phyloP scores from a whole-genome alignment of 2,329 filamentous ascomycete species.

The Arthroderma uncinatum region DNA sequence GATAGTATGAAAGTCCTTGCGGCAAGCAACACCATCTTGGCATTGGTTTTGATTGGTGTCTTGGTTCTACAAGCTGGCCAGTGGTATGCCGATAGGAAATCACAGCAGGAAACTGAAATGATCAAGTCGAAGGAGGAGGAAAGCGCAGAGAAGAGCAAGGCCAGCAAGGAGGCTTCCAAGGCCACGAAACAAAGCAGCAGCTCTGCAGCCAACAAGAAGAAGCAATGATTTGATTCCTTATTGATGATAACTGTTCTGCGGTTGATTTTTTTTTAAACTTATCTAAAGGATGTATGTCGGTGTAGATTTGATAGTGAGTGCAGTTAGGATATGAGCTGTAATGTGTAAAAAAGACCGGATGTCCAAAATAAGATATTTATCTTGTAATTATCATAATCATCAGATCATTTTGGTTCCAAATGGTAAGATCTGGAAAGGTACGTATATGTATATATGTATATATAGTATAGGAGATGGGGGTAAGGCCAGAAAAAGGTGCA shows the following conservation, averaged over 20 bases:
- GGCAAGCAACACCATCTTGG: constrained; percentile 92
- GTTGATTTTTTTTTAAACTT: background rate
- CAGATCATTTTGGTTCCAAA: background rate
- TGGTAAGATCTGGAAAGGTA: background rate
- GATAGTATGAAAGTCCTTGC: constrained; percentile 84
- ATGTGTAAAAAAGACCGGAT: background rate
- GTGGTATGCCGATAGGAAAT: constrained; percentile 96
- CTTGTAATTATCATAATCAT: background rate
- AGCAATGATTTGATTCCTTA: constrained; percentile 16
- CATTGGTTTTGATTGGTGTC: constrained; percentile 81
- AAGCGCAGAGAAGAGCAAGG: constrained; percentile 26
- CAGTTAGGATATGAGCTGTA: background rate
- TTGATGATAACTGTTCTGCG: background rate
- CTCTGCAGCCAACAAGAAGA: constrained; percentile 21
- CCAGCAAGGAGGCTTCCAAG: constrained; percentile 12
- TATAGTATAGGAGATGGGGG: background rate
- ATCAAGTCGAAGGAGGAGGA: constrained; percentile 45
- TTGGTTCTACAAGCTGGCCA: constrained; percentile 89
- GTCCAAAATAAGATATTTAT: background rate
- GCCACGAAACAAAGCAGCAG: constrained; percentile 19
- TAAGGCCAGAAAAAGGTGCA: background rate
- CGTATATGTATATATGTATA: constrained; percentile 4
- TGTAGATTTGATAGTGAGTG: background rate
- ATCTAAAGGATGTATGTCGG: background rate
- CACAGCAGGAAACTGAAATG: constrained; percentile 64